Percentiles rank a stretch among this genome's conserved stretches.
These are phyloP conservation scores for Suzukiozyma palmioleophila DNA, from an alignment of 1,139 yeast species.

Conservation along the genomic window DNA sequence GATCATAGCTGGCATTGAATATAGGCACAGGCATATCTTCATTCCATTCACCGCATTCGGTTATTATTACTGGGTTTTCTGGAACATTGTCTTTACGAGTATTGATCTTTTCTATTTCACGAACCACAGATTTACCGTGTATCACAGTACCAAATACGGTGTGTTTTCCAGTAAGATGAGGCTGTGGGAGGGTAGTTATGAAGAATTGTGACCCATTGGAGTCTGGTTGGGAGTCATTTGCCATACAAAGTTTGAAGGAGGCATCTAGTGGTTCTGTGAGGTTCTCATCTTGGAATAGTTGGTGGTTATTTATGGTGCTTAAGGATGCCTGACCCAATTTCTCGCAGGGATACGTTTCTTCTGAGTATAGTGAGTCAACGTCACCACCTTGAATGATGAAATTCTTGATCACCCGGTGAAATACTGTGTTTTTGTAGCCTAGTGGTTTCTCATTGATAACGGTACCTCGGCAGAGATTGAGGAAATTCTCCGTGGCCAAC, in stretches of 20 bases:
- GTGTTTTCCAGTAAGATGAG: slow-evolving; percentile 73
- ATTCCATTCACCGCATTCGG: slow-evolving; percentile 64
- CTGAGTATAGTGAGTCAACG: slow-evolving; percentile 25
- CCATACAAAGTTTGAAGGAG: slow-evolving; percentile 64
- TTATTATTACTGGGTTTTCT: slow-evolving; percentile 43
- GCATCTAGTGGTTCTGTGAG: slow-evolving; percentile 38
- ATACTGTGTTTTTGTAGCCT: slow-evolving; percentile 40
- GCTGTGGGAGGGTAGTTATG: slow-evolving; percentile 65
- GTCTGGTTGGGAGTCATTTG: slow-evolving; percentile 55
- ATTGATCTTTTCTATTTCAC: slow-evolving; percentile 53
- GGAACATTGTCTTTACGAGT: slow-evolving; percentile 45
- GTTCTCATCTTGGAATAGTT: slow-evolving; percentile 44
- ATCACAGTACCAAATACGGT: slow-evolving; percentile 66
- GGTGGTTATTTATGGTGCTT: slow-evolving; percentile 27
- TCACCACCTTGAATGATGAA: slow-evolving; percentile 84
- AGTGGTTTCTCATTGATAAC: slow-evolving; percentile 19
- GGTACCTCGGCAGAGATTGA: slow-evolving; percentile 35
- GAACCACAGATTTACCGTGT: slow-evolving; percentile 66
- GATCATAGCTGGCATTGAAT: slow-evolving; percentile 56
- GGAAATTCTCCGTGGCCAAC: slow-evolving; percentile 50
- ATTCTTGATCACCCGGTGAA: slow-evolving; percentile 71
- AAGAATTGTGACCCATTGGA: slow-evolving; percentile 77
- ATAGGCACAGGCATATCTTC: slow-evolving; percentile 51
- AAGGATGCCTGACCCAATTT: slow-evolving; percentile 52
- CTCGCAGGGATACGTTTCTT: slow-evolving; percentile 23